Evolutionary conservation across 106 monocot genomes (phyloP).

Genomic region (Dendrobium nobile): DNA sequence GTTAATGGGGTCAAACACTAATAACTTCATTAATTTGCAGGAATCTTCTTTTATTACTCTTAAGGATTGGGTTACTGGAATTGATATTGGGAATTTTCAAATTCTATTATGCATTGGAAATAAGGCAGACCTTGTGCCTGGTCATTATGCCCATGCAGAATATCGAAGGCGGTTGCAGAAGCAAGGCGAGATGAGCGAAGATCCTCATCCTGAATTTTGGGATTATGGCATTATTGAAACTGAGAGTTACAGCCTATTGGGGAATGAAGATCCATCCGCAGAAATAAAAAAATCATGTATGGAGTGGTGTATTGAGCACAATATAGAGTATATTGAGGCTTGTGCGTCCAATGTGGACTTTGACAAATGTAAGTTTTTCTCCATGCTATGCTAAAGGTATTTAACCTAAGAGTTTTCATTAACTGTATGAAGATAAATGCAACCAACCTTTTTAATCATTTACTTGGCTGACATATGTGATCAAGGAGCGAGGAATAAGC

Average conservation of each 20-base stretch:
- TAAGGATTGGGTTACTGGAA: slow-evolving; percentile 52
- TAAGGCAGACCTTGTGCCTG: slow-evolving; percentile 85
- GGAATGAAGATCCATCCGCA: slow-evolving; percentile 50
- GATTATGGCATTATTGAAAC: slow-evolving; percentile 76
- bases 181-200: slow-evolving; percentile 38
- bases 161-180: slow-evolving; percentile 72
- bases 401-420: not conserved
- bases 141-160: slow-evolving; percentile 78
- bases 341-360: slow-evolving; percentile 86
- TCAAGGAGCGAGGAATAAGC: not conserved
- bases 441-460: not conserved
- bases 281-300: slow-evolving; percentile 49
- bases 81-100: slow-evolving; percentile 63
- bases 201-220: slow-evolving; percentile 60
- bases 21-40: slow-evolving; percentile 29
- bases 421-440: not conserved
- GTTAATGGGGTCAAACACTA: not conserved
- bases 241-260: slow-evolving; percentile 71
- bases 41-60: slow-evolving; percentile 65
- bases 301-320: slow-evolving; percentile 82
- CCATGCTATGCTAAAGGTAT: not conserved
- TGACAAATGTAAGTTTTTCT: slow-evolving; percentile 76
- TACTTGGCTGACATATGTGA: not conserved
- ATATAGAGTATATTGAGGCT: slow-evolving; percentile 88
- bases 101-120: slow-evolving; percentile 93